These are phyloP conservation scores for Yamadazyma membranifaciens DNA, from an alignment of 1,139 yeast species.

Conservation along the genomic window DNA sequence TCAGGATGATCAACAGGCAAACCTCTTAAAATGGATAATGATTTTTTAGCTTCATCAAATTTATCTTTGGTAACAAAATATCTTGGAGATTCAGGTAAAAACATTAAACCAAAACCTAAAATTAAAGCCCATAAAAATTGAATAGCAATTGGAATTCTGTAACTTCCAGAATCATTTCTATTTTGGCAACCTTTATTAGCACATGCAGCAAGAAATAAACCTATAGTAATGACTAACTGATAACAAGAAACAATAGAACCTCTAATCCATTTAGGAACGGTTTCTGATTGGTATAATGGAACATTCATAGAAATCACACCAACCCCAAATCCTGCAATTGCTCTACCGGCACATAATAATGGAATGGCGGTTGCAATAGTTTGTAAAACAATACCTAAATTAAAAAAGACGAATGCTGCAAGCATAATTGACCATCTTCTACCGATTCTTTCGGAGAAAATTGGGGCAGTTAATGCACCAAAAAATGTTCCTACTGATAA, in stretches of 20 bases:
- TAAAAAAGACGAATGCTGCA: constrained; percentile 49
- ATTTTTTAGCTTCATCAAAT: constrained; percentile 52
- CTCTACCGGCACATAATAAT: constrained; percentile 50
- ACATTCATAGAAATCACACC: constrained; percentile 62
- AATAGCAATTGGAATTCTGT: constrained; percentile 64
- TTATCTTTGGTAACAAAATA: constrained; percentile 54
- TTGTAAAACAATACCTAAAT: constrained; percentile 60
- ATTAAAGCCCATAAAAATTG: constrained; percentile 43
- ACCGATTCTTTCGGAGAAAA: constrained; percentile 54
- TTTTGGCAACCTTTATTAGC: constrained; percentile 58
- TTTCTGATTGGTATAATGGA: constrained; percentile 66
- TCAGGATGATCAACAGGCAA: constrained; percentile 39
- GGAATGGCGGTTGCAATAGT: constrained; percentile 45
- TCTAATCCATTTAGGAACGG: constrained; percentile 67
- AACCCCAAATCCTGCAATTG: constrained; percentile 63
- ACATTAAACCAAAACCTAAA: constrained; percentile 52
- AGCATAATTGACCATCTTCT: constrained; percentile 50
- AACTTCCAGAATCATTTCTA: constrained; percentile 50
- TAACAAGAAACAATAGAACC: constrained; percentile 65
- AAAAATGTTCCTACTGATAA: constrained; percentile 71
- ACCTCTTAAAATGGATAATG: constrained; percentile 32
- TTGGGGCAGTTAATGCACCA: constrained; percentile 59
- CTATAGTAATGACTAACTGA: constrained; percentile 63
- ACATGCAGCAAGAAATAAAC: constrained; percentile 63
- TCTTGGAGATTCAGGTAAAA: constrained; percentile 80